phyloP scores from a whole-genome alignment of 805 yeast species.

The Saccharomycopsis sp. region DNA sequence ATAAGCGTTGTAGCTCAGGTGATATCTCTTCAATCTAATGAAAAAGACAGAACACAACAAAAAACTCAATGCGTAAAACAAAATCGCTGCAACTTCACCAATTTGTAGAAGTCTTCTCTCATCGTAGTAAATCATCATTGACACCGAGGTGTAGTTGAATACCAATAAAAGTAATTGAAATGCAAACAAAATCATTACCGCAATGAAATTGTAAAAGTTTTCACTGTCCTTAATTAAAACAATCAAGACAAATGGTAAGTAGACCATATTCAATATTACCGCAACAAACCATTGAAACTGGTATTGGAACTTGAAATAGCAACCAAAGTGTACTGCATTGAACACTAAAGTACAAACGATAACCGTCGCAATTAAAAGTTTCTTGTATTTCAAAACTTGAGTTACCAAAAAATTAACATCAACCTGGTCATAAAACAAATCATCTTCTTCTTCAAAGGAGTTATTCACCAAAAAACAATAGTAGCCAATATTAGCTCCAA shows the following conservation, averaged over 20 bases:
- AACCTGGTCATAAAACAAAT: constrained; percentile 1
- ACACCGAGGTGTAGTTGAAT: constrained; percentile 2
- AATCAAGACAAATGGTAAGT: constrained; percentile 2
- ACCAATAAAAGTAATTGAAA: not conserved
- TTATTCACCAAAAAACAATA: not conserved
- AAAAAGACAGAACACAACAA: not conserved
- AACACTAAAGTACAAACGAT: constrained; percentile 1
- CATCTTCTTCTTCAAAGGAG: not conserved
- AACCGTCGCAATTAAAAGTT: not conserved
- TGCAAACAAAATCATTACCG: constrained; percentile 1
- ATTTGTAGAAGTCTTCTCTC: not conserved
- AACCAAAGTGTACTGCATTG: constrained; percentile 6
- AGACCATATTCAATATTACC: not conserved
- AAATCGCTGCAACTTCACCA: not conserved
- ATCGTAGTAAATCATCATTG: not conserved
- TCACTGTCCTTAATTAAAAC: not conserved
- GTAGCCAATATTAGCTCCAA: not conserved
- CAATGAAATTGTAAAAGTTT: constrained; percentile 4
- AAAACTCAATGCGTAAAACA: not conserved
- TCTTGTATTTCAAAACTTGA: not conserved
- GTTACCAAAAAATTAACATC: constrained; percentile 1
- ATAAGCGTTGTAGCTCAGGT: not conserved
- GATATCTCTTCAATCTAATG: not conserved
- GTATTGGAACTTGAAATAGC: not conserved
- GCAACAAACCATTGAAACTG: constrained; percentile 7